phyloP scores from a whole-genome alignment of 331 rosid species.

The Erythrophleum ivorense region DNA sequence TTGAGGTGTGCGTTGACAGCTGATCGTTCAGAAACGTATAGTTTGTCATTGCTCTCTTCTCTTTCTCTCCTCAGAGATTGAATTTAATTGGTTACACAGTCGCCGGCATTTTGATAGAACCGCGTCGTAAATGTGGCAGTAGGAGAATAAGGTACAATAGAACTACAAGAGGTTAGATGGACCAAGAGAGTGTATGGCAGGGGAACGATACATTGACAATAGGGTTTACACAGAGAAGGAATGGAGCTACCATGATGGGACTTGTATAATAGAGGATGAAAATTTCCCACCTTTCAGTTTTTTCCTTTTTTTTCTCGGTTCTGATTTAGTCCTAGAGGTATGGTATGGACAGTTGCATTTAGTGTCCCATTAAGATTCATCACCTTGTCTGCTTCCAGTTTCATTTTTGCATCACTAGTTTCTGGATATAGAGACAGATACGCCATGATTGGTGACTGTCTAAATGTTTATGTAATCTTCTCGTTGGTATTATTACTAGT shows the following conservation, averaged over 20 bases:
- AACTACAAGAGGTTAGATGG: background rate
- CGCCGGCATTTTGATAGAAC: constrained; percentile 1
- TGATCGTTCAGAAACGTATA: constrained; percentile 24
- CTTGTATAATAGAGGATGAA: background rate
- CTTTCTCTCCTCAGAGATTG: background rate
- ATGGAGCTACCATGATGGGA: constrained; percentile 20
- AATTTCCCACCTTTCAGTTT: background rate
- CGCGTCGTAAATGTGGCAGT: background rate
- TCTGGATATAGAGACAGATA: background rate
- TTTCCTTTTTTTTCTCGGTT: background rate
- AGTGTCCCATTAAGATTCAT: background rate
- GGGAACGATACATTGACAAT: background rate
- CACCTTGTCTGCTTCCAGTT: background rate
- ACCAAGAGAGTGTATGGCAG: background rate
- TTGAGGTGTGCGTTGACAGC: constrained; percentile 19
- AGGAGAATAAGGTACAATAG: background rate
- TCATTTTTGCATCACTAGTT: background rate
- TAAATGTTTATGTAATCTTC: background rate
- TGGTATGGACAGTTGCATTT: background rate
- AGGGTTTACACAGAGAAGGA: constrained; percentile 6
- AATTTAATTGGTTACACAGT: background rate
- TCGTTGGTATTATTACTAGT: background rate
- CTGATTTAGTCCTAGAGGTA: background rate
- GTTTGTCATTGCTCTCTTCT: background rate
- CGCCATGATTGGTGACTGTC: background rate